Evolutionary conservation across 345 rosid genomes (phyloP).

Genomic region (Boechera divaricarpa): DNA sequence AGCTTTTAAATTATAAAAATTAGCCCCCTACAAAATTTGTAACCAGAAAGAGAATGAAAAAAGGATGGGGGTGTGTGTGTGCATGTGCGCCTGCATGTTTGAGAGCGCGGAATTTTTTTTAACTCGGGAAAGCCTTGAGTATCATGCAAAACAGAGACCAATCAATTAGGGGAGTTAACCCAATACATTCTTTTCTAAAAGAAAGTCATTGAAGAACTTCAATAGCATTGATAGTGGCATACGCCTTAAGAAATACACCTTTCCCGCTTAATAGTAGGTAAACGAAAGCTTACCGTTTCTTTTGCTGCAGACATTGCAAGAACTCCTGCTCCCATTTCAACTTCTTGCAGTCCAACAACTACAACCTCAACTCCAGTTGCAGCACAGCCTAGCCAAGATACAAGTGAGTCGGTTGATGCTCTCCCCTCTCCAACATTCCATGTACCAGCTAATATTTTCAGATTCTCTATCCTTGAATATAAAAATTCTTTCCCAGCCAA

Average conservation of each 20-base stretch:
- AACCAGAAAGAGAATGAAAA: slow-evolving; percentile 22
- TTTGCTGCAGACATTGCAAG: slow-evolving; percentile 91
- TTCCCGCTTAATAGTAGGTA: slow-evolving; percentile 6
- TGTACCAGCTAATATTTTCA: slow-evolving; percentile 67
- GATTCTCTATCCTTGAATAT: slow-evolving; percentile 64
- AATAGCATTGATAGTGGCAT: slow-evolving; percentile 10
- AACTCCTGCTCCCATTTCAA: slow-evolving; percentile 91
- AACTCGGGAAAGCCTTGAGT: not conserved
- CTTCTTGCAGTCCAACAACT: slow-evolving; percentile 84
- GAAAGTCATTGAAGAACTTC: slow-evolving; percentile 22
- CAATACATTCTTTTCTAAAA: slow-evolving; percentile 5
- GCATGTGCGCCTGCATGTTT: slow-evolving; percentile 15
- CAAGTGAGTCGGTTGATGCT: slow-evolving; percentile 66
- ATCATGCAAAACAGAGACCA: slow-evolving; percentile 8
- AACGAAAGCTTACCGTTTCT: slow-evolving; percentile 71
- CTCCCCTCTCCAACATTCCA: slow-evolving; percentile 91
- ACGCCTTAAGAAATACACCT: slow-evolving; percentile 2
- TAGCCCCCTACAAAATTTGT: not conserved
- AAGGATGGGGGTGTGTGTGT: not conserved
- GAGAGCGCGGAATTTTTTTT: not conserved
- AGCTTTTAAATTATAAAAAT: not conserved
- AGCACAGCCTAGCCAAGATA: slow-evolving; percentile 72
- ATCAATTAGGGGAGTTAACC: slow-evolving; percentile 17
- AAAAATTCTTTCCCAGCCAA: slow-evolving; percentile 63
- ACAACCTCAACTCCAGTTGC: slow-evolving; percentile 69